A percentile compares a stretch with the other conserved stretches of the same genome.
phyloP scores from a whole-genome alignment of 192 early-diverging fungal species.

The Coemansia aciculifera region DNA sequence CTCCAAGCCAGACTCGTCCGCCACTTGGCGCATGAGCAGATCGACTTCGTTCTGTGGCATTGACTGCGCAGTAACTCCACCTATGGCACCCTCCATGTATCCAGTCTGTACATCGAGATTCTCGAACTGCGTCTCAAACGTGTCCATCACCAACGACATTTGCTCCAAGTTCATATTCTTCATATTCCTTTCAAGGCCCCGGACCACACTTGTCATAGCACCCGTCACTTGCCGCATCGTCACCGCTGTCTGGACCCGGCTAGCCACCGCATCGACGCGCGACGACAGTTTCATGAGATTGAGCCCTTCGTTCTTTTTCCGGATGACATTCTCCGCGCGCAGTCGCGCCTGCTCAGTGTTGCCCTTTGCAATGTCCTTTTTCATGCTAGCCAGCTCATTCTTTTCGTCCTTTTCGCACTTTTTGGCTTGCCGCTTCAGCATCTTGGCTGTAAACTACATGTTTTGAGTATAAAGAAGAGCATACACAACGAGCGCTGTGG shows the following conservation, averaged over 20 bases:
- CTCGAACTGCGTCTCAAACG: constrained; percentile 95
- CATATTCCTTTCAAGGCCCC: constrained; percentile 94
- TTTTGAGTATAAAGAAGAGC: neutral
- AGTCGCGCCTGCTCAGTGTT: constrained; percentile 93
- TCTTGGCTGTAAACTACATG: constrained; percentile 86
- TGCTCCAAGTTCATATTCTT: constrained; percentile 93
- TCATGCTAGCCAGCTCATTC: constrained; percentile 79
- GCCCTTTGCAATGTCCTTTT: constrained; percentile 92
- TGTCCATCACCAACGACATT: constrained; percentile 98
- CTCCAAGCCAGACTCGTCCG: constrained; percentile 94
- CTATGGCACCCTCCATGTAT: constrained; percentile 96
- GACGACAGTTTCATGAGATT: constrained; percentile 86
- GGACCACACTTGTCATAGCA: constrained; percentile 86
- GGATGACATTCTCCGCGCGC: constrained; percentile 92
- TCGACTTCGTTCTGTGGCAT: constrained; percentile 94
- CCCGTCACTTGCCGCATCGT: constrained; percentile 86
- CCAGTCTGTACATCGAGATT: constrained; percentile 96
- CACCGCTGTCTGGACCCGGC: constrained; percentile 89
- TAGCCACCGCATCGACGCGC: constrained; percentile 89
- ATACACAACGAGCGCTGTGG: neutral
- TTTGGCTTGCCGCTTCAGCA: constrained; percentile 81
- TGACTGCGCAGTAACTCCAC: constrained; percentile 77
- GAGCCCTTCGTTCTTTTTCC: constrained; percentile 93
- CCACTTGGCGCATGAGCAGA: constrained; percentile 91
- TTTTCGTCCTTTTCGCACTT: constrained; percentile 83